Evolutionary conservation across 371 early-diverging fungal genomes (phyloP).

Genomic region (Entomophthora muscae): DNA sequence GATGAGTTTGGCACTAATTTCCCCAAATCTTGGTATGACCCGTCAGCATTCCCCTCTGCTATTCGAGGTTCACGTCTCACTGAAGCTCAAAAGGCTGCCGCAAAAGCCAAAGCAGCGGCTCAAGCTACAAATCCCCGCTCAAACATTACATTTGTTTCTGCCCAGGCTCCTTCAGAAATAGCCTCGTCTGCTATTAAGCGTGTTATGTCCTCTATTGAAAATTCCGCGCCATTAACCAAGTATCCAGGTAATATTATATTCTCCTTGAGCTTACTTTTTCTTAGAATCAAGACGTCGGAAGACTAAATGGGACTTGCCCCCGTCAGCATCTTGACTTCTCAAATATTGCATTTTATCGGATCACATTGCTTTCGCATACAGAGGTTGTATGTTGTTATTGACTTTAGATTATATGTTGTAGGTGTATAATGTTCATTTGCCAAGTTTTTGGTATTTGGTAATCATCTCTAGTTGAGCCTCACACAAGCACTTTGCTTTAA

Average conservation of each 20-base stretch:
- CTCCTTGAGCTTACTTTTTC: background rate
- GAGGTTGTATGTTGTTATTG: too few relatives aligned
- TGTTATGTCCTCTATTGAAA: background rate
- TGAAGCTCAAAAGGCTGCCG: background rate
- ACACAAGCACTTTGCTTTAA: too few relatives aligned
- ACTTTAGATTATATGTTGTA: too few relatives aligned
- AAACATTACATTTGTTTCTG: background rate
- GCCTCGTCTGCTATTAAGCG: background rate
- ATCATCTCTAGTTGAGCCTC: too few relatives aligned
- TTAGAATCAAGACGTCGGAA: background rate
- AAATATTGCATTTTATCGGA: too few relatives aligned
- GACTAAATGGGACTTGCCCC: background rate
- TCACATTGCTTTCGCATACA: too few relatives aligned
- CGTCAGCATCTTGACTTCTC: background rate
- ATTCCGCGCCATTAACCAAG: background rate
- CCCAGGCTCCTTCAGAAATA: background rate
- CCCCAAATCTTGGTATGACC: slow-evolving; percentile 30
- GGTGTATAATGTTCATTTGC: too few relatives aligned
- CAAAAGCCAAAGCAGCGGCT: background rate
- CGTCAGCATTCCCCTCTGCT: slow-evolving; percentile 23
- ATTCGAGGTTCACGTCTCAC: background rate
- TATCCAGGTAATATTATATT: background rate
- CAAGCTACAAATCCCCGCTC: background rate
- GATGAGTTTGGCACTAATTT: slow-evolving; percentile 50
- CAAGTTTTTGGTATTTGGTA: too few relatives aligned